Evolutionary conservation across 2,329 filamentous ascomycete species (phyloP).

Genomic region (Neopestalotiopsis rosae): DNA sequence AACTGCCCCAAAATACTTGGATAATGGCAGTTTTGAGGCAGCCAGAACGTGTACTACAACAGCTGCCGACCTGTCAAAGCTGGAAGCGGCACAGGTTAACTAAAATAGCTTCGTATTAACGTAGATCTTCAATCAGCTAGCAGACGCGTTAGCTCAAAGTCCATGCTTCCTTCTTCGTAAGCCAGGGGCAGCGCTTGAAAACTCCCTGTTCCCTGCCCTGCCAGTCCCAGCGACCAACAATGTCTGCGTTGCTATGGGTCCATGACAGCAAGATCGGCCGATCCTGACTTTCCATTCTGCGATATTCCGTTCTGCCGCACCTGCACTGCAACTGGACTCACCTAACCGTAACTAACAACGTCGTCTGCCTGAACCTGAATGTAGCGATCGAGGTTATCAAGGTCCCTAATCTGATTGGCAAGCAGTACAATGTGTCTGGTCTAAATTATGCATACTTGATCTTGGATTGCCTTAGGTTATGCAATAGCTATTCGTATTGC

Average conservation of each 20-base stretch:
- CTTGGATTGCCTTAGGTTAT: no score
- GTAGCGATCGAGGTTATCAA: background rate
- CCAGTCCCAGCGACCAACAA: background rate
- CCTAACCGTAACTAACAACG: background rate
- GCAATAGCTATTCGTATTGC: background rate
- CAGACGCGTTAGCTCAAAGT: background rate
- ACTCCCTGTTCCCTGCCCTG: background rate
- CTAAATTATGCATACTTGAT: no score
- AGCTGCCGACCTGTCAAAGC: background rate
- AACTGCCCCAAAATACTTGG: background rate
- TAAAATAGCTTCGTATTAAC: slow-evolving; percentile 2
- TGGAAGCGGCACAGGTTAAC: background rate
- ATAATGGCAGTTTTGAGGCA: background rate
- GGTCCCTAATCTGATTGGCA: no score
- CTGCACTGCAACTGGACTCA: background rate
- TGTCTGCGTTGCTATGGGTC: background rate
- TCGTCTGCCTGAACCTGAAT: background rate
- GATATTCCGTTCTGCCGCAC: background rate
- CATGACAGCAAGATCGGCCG: background rate
- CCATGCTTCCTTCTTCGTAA: background rate
- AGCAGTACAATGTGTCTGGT: no score
- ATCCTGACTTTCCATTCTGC: background rate
- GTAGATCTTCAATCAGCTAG: background rate
- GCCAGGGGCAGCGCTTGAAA: background rate
- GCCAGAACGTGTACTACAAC: background rate